Conservation (phyloP, 208 protist species). For the Leishmania gerbilli region DNA sequence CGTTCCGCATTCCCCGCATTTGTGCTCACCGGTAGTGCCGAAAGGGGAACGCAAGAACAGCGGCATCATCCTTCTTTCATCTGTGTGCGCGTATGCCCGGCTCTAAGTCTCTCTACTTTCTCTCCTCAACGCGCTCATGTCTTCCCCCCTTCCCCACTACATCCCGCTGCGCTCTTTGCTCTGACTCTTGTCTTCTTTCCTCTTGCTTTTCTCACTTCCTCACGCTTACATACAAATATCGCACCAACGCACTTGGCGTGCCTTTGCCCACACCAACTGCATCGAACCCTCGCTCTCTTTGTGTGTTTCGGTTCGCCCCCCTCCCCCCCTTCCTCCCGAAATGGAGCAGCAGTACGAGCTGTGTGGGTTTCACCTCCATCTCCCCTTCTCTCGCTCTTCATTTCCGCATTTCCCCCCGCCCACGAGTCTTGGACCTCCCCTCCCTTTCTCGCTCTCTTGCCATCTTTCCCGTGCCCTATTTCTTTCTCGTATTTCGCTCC, state of each 20-base stretch:
- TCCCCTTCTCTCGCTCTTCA: neutral
- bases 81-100: neutral
- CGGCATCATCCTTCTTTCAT: neutral
- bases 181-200: neutral
- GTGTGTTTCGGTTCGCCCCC: neutral
- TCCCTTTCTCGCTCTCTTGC: neutral
- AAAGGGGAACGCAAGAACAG: neutral
- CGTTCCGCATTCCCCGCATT: neutral
- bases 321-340: neutral
- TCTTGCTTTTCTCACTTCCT: neutral
- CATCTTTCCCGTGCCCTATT: slow-evolving; percentile 2
- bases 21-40: neutral
- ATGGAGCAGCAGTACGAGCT: neutral
- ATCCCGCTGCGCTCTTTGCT: neutral
- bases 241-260: neutral
- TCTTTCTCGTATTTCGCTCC: neutral
- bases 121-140: neutral
- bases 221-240: neutral
- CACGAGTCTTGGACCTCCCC: neutral
- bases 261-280: neutral
- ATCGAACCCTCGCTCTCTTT: neutral
- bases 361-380: neutral
- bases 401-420: neutral
- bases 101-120: neutral
- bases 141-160: neutral